Conservation (phyloP, 2,329 filamentous ascomycete genomes). For the Cytospora paraplurivora region DNA sequence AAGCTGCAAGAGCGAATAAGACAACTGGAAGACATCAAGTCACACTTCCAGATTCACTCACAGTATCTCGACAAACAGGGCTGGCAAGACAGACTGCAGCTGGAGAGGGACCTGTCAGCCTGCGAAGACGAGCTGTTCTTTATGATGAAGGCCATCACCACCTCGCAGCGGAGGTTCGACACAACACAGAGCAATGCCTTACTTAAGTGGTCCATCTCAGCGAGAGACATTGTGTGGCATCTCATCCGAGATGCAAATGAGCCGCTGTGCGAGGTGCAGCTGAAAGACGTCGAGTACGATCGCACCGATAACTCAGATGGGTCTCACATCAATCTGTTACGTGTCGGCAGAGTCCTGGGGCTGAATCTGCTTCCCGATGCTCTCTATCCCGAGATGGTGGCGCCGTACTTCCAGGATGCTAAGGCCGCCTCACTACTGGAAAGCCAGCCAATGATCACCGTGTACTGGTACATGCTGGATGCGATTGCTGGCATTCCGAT, state of each 20-base stretch:
- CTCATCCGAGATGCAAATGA: slow-evolving; percentile 84
- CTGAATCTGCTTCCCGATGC: slow-evolving; percentile 89
- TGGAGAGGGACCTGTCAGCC: slow-evolving; percentile 84
- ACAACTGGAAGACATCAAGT: slow-evolving; percentile 94
- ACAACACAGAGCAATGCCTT: slow-evolving; percentile 75
- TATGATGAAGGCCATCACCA: slow-evolving; percentile 99
- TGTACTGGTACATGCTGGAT: slow-evolving; percentile 98
- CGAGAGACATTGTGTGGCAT: slow-evolving; percentile 96
- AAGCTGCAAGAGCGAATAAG: slow-evolving; percentile 89
- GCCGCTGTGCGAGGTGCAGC: slow-evolving; percentile 88
- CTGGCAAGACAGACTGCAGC: slow-evolving; percentile 85
- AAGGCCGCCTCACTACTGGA: slow-evolving; percentile 54
- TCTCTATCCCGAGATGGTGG: slow-evolving; percentile 94
- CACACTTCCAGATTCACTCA: slow-evolving; percentile 90
- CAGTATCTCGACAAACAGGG: slow-evolving; percentile 83
- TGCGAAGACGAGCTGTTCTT: slow-evolving; percentile 99
- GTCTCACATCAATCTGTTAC: slow-evolving; percentile 89
- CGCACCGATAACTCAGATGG: slow-evolving; percentile 96
- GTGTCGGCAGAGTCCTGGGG: slow-evolving; percentile 84
- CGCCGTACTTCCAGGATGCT: slow-evolving; percentile 74
- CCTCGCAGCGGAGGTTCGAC: slow-evolving; percentile 85
- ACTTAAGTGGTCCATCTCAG: slow-evolving; percentile 90
- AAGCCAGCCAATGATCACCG: slow-evolving; percentile 81
- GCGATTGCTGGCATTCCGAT: slow-evolving; percentile 97
- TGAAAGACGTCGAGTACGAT: slow-evolving; percentile 89